Base-by-base conservation (phyloP, 2,329 filamentous ascomycete species). In the Phialemonium atrogriseum region DNA sequence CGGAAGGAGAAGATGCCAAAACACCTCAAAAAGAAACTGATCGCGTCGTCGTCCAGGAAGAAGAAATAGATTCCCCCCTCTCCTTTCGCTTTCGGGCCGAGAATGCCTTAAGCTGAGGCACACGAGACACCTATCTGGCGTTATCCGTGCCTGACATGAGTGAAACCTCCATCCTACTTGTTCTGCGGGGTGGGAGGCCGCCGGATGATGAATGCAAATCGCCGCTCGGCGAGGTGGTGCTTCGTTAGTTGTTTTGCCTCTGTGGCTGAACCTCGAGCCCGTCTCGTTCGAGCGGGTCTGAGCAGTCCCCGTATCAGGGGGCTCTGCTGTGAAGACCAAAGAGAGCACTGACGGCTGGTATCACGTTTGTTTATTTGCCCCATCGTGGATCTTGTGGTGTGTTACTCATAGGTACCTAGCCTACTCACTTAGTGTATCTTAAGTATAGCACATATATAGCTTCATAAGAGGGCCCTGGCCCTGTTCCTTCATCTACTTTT, bases 1-100 rank as follows among this genome's bases (percentile, higher is more conserved):
- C 69, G 91, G 38, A 85, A 89, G 57, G 83, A 84, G 4, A 98
- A 98, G 68, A 94, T 98, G 61, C 89, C 91, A 1, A 98, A 98
- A 62, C 78, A 93, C 53, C 44, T 94, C 20, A 98, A 98, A 72
- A 96, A 95, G 68, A 84, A 82, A 54, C 59, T 94, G 36, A 74
- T 94, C 16, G 71, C 69, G 34, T 65, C 66, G 40, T 68, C 70
- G 11, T 66, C 74, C 34, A 65, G 75, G 44, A 75, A 72, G 49
- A 81, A 83, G 62, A 80, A 73, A 54, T 72, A 64, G 49, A 54
- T 12, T 25, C n/a, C 15, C 10, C 21, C 11, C 10, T 4, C 7
- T 13, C 6, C 9, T 12, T 21, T 15, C 12, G 3, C 17, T n/a
- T n/a, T n/a, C n/a, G n/a, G n/a, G n/a, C n/a, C n/a, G n/a, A n/a